Base-by-base conservation (phyloP, 2,329 filamentous ascomycete genomes). In the Magnaporthiopsis incrustans region DNA sequence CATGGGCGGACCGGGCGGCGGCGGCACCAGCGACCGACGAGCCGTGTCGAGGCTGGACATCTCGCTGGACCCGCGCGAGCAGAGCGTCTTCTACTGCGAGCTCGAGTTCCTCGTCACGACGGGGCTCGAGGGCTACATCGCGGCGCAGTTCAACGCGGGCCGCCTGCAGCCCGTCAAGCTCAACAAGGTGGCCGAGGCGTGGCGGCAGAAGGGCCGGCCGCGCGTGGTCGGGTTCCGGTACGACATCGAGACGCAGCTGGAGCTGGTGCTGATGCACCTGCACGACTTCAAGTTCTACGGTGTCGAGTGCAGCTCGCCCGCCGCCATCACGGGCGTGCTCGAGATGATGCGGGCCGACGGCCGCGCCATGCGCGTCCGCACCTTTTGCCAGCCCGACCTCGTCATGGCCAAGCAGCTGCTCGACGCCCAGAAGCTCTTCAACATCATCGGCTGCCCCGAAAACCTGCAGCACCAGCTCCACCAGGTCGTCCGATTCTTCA, bases 161-260 rank as follows among this genome's bases (percentile, higher is more conserved):
- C 82, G 82, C 1, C 75, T 86, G 6, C 76, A 81, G 7, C 74
- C 79, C 0, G 77, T 79, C 67, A 81, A 82, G 69, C 77, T 83
- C 65, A 81, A 81, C 68, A 79, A 77, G 65, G 72, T 85, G 10
- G 77, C 78, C 2, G 82, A 85, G 62, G 71, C 69, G 6, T 87
- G 83, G 84, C 73, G 76, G 30, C 75, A 78, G 58, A 78, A 80
- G 67, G 83, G 83, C 56, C 82, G 81, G 0, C 82, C 83, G 7
- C 79, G 77, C 64, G 83, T 86, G 11, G 72, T 83, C 27, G 81
- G 81, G 15, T 86, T 85, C 71, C 81, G 82, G 25, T 86, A 84
- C 70, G 83, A 87, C 66, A 71, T 86, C 2, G 83, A 86, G 73
- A 85, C 83, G 0, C 84, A 86, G 72, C 70, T 86, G n/a, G 81